Conservation (phyloP, 2,329 filamentous ascomycete genomes). For the Xylaria sp. region DNA sequence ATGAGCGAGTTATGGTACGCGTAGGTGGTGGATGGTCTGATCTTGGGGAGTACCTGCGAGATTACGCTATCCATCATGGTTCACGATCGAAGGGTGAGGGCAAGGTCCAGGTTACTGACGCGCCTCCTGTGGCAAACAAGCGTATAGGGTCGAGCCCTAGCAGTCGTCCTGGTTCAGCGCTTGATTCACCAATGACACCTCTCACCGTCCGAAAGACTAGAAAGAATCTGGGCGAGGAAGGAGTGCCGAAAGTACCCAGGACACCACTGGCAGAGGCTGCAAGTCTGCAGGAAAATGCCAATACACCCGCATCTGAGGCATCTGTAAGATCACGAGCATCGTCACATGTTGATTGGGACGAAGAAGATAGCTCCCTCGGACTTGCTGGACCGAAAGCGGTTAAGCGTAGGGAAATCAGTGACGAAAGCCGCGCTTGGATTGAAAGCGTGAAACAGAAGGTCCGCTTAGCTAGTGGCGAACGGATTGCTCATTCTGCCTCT, state of each 20-base stretch:
- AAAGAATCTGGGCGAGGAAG: conserved; percentile 56
- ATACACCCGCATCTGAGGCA: conserved; percentile 58
- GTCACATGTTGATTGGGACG: conserved; percentile 66
- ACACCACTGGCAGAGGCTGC: conserved; percentile 56
- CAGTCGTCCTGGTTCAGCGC: conserved; percentile 56
- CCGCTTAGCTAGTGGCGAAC: conserved; percentile 73
- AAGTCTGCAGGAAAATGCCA: conserved; percentile 46
- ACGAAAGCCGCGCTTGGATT: conserved; percentile 82
- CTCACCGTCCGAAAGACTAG: conserved; percentile 67
- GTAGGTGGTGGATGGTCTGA: conserved; percentile 99
- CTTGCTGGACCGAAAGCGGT: conserved; percentile 76
- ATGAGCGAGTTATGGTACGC: conserved; percentile 96
- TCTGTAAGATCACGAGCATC: conserved; percentile 63
- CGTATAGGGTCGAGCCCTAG: conserved; percentile 56
- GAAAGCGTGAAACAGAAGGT: conserved; percentile 86
- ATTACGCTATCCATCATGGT: conserved; percentile 92
- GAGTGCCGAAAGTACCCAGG: conserved; percentile 52
- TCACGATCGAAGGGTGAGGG: conserved; percentile 68
- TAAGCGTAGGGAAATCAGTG: conserved; percentile 72
- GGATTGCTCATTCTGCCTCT: conserved; percentile 47
- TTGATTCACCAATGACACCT: conserved; percentile 57
- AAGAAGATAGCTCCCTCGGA: conserved; percentile 71
- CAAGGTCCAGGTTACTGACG: conserved; percentile 69
- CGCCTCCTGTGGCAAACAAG: conserved; percentile 52
- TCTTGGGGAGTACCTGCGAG: conserved; percentile 90